Conservation (phyloP, 2,329 filamentous ascomycete species). For the Samsoniella hepiali region DNA sequence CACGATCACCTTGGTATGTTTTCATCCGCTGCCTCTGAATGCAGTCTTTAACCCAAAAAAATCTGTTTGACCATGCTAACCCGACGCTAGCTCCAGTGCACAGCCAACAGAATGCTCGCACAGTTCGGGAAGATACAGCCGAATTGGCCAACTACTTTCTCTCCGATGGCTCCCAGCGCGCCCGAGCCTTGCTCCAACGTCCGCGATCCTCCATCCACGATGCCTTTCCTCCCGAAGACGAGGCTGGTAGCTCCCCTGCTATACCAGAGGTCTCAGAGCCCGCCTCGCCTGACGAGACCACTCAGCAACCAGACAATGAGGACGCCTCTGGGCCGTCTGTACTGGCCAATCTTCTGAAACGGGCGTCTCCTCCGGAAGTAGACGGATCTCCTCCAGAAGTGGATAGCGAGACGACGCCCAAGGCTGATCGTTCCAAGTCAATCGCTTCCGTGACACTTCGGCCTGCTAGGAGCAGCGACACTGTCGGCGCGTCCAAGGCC, state of each 20-base stretch:
- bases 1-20: slow-evolving; percentile 56
- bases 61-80: background rate
- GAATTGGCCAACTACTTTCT: slow-evolving; percentile 82
- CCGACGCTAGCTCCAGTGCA: slow-evolving; percentile 53
- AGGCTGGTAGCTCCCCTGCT: slow-evolving; percentile 39
- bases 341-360: slow-evolving; percentile 48
- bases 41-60: background rate
- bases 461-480: background rate
- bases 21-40: background rate
- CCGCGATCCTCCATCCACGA: slow-evolving; percentile 31
- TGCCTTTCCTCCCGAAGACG: slow-evolving; percentile 24
- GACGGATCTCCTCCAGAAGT: slow-evolving; percentile 7
- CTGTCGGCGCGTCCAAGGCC: background rate
- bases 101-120: slow-evolving; percentile 70
- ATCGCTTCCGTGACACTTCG: background rate
- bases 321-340: slow-evolving; percentile 37
- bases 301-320: slow-evolving; percentile 19
- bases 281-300: slow-evolving; percentile 41
- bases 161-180: slow-evolving; percentile 53
- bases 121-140: slow-evolving; percentile 81
- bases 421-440: background rate
- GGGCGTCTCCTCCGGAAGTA: slow-evolving; percentile 39
- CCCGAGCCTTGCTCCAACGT: slow-evolving; percentile 45
- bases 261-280: slow-evolving; percentile 63
- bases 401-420: slow-evolving; percentile 17